Evolutionary conservation across 371 early-diverging fungal genomes (phyloP), one percentile per base, ranked within the genome.

Genomic region (Mucor lusitanicus): DNA sequence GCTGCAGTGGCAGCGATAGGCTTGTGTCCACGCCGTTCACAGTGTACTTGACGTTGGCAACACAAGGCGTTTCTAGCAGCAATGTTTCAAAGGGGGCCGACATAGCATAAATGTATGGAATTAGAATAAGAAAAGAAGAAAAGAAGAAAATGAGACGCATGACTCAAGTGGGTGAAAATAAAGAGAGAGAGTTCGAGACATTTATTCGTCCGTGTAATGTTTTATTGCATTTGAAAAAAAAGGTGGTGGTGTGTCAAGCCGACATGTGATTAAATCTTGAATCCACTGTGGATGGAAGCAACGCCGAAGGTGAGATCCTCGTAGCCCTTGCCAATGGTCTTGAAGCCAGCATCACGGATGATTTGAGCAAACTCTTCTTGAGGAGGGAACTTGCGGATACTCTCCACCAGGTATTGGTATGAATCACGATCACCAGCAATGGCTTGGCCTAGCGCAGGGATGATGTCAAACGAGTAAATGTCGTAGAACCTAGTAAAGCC

Each of bases 371-470:
- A 98, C 69, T 88, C 86, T 59, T 86, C 83, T 83, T 98, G 98
- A n/a, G 88, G 73, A 28, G 97, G 97, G 87, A 98, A 98, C 78
- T 90, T 90, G 69, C 97, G 91, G 69, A 98, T 98, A 65, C 93
- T 92, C 74, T 98, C 99, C n/a, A 98, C 98, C n/a, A 98, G 86
- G 73, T 98, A 98, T 78, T 97, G 94, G 76, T 98, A 98, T 28
- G 96, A 95, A 33, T 90, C 91, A 27, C 93, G 90, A 75, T 98
- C 98, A 48, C 90, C 86, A 17, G 98, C 97, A 60, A 98, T 88
- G 28, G 92, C 69, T 70, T 92, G 90, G 28, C 99, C 99, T 54
- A 98, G 75, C 8, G 82, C 80, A 2, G 99, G 99, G 65, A 99
- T 98, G 23, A 97, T 88, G 61, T 97, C 86, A 75, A 98, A 98